Percentiles rank a stretch among this genome's conserved stretches.
phyloP scores from a whole-genome alignment of 768 basidiomycete species.

The Infundibulicybe gibba region DNA sequence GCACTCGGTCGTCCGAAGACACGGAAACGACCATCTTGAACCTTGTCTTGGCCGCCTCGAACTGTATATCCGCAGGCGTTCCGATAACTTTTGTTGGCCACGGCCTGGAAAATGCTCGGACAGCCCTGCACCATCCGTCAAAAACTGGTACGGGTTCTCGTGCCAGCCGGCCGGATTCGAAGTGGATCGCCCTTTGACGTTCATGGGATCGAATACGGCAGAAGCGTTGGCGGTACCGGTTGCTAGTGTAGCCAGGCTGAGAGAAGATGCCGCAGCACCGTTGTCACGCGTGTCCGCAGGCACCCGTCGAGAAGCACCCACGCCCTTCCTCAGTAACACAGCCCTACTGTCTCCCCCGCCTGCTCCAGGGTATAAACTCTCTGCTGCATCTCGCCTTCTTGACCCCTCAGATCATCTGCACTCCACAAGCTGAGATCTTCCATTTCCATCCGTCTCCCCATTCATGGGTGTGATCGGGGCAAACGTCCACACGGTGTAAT shows the following conservation, averaged over 20 bases:
- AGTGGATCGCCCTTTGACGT: constrained; percentile 5
- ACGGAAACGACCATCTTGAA: constrained; percentile 74
- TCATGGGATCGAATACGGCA: constrained; percentile 1
- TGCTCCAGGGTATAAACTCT: constrained; percentile 11
- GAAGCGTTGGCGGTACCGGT: constrained; percentile 8
- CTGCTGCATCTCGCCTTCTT: constrained; percentile 14
- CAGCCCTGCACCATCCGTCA: constrained; percentile 87
- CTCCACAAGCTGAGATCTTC: constrained; percentile 94
- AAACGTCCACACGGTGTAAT: constrained; percentile 91
- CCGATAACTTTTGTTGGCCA: constrained; percentile 80
- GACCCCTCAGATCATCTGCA: constrained; percentile 54
- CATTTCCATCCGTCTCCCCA: constrained; percentile 98
- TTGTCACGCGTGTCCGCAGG: background rate
- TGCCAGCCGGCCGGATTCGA: constrained; percentile 25
- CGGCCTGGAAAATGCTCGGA: constrained; percentile 81
- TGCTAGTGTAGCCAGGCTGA: constrained; percentile 20
- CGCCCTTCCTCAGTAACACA: constrained; percentile 26
- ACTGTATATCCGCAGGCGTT: constrained; percentile 56
- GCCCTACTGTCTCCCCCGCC: constrained; percentile 32
- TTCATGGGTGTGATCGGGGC: constrained; percentile 73
- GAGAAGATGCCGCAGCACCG: constrained; percentile 17
- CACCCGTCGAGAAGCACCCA: constrained; percentile 8
- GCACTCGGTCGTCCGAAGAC: constrained; percentile 46
- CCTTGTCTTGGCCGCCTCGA: constrained; percentile 67
- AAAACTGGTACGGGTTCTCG: constrained; percentile 61